Base-by-base conservation (phyloP, 768 basidiomycete species). In the Pleurotus pulmonarius region DNA sequence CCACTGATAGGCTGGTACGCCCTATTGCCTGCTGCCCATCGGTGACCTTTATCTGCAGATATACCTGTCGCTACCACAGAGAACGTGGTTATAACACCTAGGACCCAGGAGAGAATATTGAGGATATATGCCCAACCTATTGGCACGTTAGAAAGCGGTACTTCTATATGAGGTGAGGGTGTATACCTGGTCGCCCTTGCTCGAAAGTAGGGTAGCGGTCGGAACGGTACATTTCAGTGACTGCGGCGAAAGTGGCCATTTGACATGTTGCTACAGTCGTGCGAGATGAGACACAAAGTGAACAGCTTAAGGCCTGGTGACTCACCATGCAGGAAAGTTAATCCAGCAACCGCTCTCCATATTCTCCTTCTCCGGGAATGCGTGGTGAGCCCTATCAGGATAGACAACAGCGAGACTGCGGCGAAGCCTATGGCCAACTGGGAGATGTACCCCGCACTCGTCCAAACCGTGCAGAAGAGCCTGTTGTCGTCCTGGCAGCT, bases 21-120 rank as follows among this genome's bases (percentile, higher is more conserved):
- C 56, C 88, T 77, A 61, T 87, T 86, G 45, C 89, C 89, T 37
- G 89, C 89, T 39, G 89, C 89, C 90, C 90, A 92, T 56, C 70
- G 73, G 59, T 86, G 73, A 1, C 86, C 86, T 56, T 75, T 75
- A 58, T 82, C 79, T 2, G 86, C 84, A 49, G 82, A 78, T 56
- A 83, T 67, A 2, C 90, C 90, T 1, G 87, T 88, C 20, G 77
- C 67, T 5, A 87, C 71, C 7, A 90, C 82, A 0, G 76, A 83
- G 22, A 72, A 56, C 0, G 77, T 75, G 25, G 83, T 76, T 24
- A 86, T 41, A 47, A 87, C 60, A 24, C 82, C 81, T 15, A 73
- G 61, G 18, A 83, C 63, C 90, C 90, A 92, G 4, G 85, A 79
- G 22, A 87, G 38, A 0, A 75, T 73, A 61, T 83, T 86, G 11